These are phyloP conservation scores for Hypseocharis bilobata DNA, from an alignment of 441 rosid genomes.

Conservation along the genomic window DNA sequence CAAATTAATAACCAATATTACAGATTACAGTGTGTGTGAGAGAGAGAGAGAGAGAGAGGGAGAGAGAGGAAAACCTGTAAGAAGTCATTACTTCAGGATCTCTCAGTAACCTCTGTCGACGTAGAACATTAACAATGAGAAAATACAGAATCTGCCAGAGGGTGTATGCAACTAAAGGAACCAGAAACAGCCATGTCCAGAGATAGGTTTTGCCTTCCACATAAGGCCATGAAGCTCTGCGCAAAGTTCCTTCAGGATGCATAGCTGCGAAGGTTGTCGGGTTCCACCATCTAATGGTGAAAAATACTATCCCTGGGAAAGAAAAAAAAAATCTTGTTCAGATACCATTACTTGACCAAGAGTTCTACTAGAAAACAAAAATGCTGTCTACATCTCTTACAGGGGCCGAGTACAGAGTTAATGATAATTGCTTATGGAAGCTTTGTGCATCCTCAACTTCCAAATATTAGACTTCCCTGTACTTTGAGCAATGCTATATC, in stretches of 20 bases:
- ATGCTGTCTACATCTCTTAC: constrained; percentile 6
- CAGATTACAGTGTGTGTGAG: background rate
- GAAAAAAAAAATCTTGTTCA: constrained; percentile 16
- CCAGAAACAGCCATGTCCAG: constrained; percentile 71
- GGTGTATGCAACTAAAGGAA: constrained; percentile 71
- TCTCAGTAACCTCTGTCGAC: constrained; percentile 74
- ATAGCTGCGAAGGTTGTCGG: constrained; percentile 79
- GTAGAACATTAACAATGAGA: constrained; percentile 78
- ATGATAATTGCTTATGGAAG: background rate
- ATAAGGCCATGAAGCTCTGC: constrained; percentile 72
- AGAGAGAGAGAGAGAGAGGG: background rate
- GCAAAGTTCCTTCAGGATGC: constrained; percentile 68
- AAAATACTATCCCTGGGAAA: constrained; percentile 71
- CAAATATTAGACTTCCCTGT: too few relatives aligned
- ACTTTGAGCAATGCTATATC: too few relatives aligned
- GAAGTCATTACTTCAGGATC: constrained; percentile 99
- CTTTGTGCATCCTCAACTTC: too few relatives aligned
- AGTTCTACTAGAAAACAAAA: background rate
- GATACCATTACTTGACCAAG: background rate
- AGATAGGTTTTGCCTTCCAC: constrained; percentile 69
- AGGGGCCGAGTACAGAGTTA: background rate
- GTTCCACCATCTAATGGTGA: constrained; percentile 96
- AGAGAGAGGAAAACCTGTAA: constrained; percentile 48
- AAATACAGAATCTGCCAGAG: constrained; percentile 88
- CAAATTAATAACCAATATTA: too few relatives aligned